phyloP scores from a whole-genome alignment of 176 grass and related monocot genomes.

The Rhynchospora tenuis region DNA sequence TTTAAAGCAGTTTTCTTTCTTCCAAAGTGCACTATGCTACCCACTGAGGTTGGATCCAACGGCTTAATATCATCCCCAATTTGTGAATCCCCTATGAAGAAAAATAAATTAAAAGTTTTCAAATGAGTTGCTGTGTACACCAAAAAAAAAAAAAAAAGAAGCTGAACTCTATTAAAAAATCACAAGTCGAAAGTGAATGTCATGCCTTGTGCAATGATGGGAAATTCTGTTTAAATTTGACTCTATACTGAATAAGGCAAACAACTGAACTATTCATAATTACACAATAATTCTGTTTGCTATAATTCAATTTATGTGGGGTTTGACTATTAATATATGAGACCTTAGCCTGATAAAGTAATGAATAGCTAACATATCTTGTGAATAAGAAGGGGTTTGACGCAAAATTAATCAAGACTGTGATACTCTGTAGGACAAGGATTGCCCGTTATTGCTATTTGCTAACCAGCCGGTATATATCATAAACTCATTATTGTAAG shows the following conservation, averaged over 20 bases:
- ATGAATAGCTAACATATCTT: too few relatives aligned
- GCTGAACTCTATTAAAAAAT: neutral
- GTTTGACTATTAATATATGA: neutral
- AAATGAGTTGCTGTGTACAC: neutral
- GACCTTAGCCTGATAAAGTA: neutral
- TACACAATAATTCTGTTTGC: neutral
- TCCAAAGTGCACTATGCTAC: conserved; percentile 64
- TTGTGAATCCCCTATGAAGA: conserved; percentile 47
- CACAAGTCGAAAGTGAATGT: neutral
- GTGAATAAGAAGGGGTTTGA: neutral
- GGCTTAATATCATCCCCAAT: conserved; percentile 50
- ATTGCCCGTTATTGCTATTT: neutral
- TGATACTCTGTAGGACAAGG: neutral
- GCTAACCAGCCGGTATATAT: neutral
- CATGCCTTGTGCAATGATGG: neutral
- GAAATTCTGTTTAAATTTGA: neutral
- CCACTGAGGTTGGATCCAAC: conserved; percentile 37
- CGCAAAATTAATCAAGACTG: neutral
- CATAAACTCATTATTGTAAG: neutral
- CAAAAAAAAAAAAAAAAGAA: neutral
- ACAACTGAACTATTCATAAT: neutral
- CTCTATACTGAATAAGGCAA: neutral
- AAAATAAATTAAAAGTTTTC: neutral
- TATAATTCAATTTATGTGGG: neutral
- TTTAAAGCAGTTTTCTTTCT: conserved; percentile 30